Evolutionary conservation across 2,329 filamentous ascomycete species (phyloP), one percentile per base, ranked within the genome.

Genomic region (Magnaporthales sp.): DNA sequence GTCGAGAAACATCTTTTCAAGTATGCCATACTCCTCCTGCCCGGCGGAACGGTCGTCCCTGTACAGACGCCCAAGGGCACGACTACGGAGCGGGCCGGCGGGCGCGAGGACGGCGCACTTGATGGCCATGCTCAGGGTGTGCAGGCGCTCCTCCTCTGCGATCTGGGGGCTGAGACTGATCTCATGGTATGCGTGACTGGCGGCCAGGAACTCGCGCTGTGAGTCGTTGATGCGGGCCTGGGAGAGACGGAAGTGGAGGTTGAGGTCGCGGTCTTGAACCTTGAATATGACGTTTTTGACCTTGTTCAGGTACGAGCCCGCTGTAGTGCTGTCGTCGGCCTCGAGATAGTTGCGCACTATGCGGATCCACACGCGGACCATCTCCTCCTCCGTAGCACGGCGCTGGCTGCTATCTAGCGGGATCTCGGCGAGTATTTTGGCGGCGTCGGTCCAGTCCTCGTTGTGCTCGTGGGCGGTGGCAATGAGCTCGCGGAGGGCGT

Each of bases 1-100:
- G 77, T 98, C 92, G 63, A 98, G 84, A 77, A 96, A 97, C 87
- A 99, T 98, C 82, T 98, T 98, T 81, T 98, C 95, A 15, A 99
- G 81, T 66, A 99, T 97, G 63, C 87, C 83, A 74, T 91, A 94
- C 78, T 98, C 92, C 32, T 89, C 86, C 2, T 95, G 85, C 64
- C 88, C 86, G 3, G 83, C 81, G 0, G 91, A 85, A 31, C 95
- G 87, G 70, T 98, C 95, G 77, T 99, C 95, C 77, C 96, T 97
- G 84, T 97, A 97, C 15, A 99, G 81, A 66, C 91, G 89, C 4
- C 88, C 92, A 22, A 99, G 84, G 60, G 89, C 88, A 62, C 91
- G 87, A 69, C 90, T 92, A 66, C 95, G 88, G 73, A 89, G 84
- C 0, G 95, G 95, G 0, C 95, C 95, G 0, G 95, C 95, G 1